These are phyloP conservation scores for Toxicodendron radicans DNA, from an alignment of 345 rosid species.

Conservation along the genomic window DNA sequence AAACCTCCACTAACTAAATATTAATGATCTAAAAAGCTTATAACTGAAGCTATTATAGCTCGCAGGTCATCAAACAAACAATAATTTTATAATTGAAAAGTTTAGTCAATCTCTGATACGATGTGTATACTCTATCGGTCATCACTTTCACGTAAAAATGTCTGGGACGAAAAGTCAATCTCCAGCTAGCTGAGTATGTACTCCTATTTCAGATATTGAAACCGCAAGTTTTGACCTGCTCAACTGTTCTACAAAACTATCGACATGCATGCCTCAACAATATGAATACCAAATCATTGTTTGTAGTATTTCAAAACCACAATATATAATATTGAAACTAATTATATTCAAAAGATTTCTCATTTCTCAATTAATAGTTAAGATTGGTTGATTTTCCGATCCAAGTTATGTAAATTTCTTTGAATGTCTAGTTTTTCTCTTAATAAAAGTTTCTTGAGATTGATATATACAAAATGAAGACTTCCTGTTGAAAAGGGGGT, in stretches of 20 bases:
- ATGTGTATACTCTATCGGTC: not conserved
- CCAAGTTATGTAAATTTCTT: no score
- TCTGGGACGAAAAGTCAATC: not conserved
- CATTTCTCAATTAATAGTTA: no score
- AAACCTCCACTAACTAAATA: slow-evolving; percentile 10
- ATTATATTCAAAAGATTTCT: no score
- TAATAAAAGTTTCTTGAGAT: no score
- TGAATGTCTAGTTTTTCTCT: no score
- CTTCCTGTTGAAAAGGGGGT: no score
- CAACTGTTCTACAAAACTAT: not conserved
- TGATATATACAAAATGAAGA: no score
- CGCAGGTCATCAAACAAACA: not conserved
- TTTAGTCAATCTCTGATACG: not conserved
- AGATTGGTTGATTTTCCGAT: no score
- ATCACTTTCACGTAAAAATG: not conserved
- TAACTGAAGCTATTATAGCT: not conserved
- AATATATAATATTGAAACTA: no score
- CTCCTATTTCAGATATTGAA: not conserved
- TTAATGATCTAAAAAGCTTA: not conserved
- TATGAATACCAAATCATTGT: not conserved
- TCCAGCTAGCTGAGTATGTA: not conserved
- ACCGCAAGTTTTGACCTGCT: slow-evolving; percentile 5
- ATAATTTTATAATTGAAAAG: no score
- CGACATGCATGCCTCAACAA: not conserved
- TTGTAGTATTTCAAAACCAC: no score